A percentile compares a stretch with the other conserved stretches of the same genome.
These are phyloP conservation scores for Vaccinium macrocarpon DNA, from an alignment of 148 eudicot genomes.

Conservation along the genomic window DNA sequence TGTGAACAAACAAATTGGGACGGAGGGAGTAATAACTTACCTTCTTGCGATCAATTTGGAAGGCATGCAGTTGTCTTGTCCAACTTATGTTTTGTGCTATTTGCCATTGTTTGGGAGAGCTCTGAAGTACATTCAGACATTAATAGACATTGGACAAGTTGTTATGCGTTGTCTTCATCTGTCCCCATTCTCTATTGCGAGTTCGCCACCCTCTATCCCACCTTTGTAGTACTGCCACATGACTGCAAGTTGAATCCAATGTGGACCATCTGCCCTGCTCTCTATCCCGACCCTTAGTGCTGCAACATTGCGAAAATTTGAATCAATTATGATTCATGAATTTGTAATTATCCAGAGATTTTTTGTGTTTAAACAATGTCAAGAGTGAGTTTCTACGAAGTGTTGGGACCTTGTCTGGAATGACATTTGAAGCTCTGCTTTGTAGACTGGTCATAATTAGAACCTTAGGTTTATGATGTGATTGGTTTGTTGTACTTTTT, in stretches of 20 bases:
- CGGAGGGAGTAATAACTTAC: not conserved
- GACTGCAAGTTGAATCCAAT: not conserved
- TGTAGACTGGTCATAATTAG: not conserved
- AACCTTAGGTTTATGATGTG: not conserved
- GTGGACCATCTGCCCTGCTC: not conserved
- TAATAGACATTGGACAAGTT: not conserved
- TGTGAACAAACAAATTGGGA: no score
- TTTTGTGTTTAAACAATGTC: not conserved
- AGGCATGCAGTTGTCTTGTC: not conserved
- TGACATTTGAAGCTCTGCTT: slow-evolving; percentile 3
- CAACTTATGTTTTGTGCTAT: not conserved
- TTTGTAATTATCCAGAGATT: not conserved
- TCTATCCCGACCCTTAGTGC: not conserved
- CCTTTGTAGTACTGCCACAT: not conserved
- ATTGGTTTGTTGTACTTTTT: not conserved
- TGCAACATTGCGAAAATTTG: not conserved
- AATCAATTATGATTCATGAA: not conserved
- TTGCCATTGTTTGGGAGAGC: slow-evolving; percentile 10
- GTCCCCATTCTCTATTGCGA: not conserved
- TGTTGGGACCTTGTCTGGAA: not conserved
- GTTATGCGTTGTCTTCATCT: not conserved
- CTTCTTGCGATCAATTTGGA: not conserved
- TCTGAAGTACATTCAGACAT: not conserved
- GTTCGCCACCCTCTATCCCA: not conserved
- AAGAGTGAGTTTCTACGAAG: not conserved